These are phyloP conservation scores for Schwanniomyces pseudopolymorphus DNA, from an alignment of 805 yeast species.

Conservation along the genomic window DNA sequence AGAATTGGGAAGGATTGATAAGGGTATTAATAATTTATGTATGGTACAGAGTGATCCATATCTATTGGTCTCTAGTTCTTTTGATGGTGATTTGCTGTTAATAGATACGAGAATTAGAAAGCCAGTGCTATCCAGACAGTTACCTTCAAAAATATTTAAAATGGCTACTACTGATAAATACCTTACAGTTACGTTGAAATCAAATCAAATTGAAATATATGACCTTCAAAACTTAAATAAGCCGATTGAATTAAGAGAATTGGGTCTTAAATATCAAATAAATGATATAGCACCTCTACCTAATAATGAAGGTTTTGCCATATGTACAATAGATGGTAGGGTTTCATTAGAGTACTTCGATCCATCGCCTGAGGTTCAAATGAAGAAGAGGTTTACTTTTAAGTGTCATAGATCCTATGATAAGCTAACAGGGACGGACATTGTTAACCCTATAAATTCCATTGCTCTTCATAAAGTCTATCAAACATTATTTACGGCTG, in stretches of 20 bases:
- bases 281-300: slow-evolving; percentile 57
- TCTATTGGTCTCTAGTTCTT: slow-evolving; percentile 54
- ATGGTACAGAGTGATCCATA: slow-evolving; percentile 22
- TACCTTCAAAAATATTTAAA: slow-evolving; percentile 55
- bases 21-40: slow-evolving; percentile 38
- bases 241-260: slow-evolving; percentile 55
- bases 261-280: slow-evolving; percentile 68
- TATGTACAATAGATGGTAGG: slow-evolving; percentile 79
- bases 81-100: slow-evolving; percentile 55
- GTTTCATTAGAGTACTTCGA: slow-evolving; percentile 72
- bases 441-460: slow-evolving; percentile 54
- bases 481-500: slow-evolving; percentile 49
- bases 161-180: slow-evolving; percentile 53
- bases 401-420: slow-evolving; percentile 66
- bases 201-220: slow-evolving; percentile 54
- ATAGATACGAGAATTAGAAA: slow-evolving; percentile 38
- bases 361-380: slow-evolving; percentile 41
- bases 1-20: slow-evolving; percentile 7
- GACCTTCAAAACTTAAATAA: slow-evolving; percentile 47
- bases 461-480: slow-evolving; percentile 39
- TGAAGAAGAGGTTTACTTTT: slow-evolving; percentile 64
- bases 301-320: slow-evolving; percentile 55
- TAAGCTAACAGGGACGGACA: slow-evolving; percentile 41
- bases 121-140: slow-evolving; percentile 9
- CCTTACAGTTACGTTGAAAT: slow-evolving; percentile 55